A percentile compares a stretch with the other conserved stretches of the same genome.
phyloP scores from a whole-genome alignment of 1,284 basidiomycete genomes.

The Trichosporon inkin region DNA sequence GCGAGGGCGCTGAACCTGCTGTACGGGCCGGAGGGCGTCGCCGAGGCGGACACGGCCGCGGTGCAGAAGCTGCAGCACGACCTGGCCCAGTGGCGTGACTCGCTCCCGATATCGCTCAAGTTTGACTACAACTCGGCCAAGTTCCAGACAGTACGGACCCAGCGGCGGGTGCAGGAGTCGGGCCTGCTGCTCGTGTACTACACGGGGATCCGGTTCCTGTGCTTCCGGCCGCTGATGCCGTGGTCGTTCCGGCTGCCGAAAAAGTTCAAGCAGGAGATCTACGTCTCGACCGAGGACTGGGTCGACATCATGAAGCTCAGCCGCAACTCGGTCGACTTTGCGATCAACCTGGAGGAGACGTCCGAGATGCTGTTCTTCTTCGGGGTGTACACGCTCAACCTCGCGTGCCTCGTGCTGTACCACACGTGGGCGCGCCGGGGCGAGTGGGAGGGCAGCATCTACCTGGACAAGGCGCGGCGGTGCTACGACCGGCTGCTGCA shows the following conservation, averaged over 20 bases:
- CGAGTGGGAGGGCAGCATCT: slow-evolving; percentile 32
- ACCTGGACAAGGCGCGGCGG: slow-evolving; percentile 26
- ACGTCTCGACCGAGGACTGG: slow-evolving; percentile 26
- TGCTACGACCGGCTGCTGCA: slow-evolving; percentile 23
- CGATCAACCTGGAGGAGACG: slow-evolving; percentile 26
- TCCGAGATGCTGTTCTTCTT: slow-evolving; percentile 24
- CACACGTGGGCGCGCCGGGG: slow-evolving; percentile 30
- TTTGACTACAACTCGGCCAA: slow-evolving; percentile 6
- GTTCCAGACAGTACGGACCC: slow-evolving; percentile 1
- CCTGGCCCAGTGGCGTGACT: slow-evolving; percentile 21
- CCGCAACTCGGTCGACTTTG: slow-evolving; percentile 27
- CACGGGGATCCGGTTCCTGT: slow-evolving; percentile 23
- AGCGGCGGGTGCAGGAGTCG: slow-evolving; percentile 7
- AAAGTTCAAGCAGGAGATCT: slow-evolving; percentile 21
- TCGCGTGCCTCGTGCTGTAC: slow-evolving; percentile 24
- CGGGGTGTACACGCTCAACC: slow-evolving; percentile 27
- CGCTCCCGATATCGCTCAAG: neutral
- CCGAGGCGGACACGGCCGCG: slow-evolving; percentile 14
- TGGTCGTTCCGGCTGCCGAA: slow-evolving; percentile 32
- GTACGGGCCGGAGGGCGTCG: slow-evolving; percentile 27
- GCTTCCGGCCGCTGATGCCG: slow-evolving; percentile 35
- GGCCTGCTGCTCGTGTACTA: slow-evolving; percentile 29
- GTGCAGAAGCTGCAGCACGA: slow-evolving; percentile 19
- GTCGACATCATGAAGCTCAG: slow-evolving; percentile 20
- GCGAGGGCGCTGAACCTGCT: slow-evolving; percentile 15